phyloP scores from a whole-genome alignment of 2,329 filamentous ascomycete species.

The Teratosphaeriaceae sp. region DNA sequence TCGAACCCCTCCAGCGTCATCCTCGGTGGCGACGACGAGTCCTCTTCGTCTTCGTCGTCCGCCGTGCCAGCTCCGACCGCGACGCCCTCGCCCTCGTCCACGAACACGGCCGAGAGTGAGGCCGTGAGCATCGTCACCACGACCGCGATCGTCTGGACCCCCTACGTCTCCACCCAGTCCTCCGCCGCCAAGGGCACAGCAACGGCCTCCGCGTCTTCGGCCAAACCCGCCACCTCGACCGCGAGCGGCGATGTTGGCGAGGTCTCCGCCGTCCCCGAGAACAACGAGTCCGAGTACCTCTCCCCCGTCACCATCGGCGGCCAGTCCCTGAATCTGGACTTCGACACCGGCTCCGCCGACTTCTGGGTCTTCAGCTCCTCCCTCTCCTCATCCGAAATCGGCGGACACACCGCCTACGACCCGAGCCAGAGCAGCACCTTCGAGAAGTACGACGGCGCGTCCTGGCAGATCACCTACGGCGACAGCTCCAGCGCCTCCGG shows the following conservation, averaged over 20 bases:
- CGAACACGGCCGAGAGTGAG: background rate
- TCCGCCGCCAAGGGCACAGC: no score
- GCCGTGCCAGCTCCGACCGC: no score
- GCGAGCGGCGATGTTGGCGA: conserved; percentile 24
- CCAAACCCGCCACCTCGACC: conserved; percentile 5
- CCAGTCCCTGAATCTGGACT: conserved; percentile 62
- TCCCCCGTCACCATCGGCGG: conserved; percentile 63
- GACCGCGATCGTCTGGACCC: background rate
- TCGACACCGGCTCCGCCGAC: conserved; percentile 71
- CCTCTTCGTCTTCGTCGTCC: conserved; percentile 8
- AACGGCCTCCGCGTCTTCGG: conserved; percentile 7
- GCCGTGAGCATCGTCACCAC: background rate
- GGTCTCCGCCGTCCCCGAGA: conserved; percentile 58
- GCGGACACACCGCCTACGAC: conserved; percentile 51
- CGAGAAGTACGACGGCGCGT: conserved; percentile 41
- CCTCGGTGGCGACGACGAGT: conserved; percentile 1
- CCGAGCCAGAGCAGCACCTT: conserved; percentile 47
- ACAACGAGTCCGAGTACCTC: conserved; percentile 63
- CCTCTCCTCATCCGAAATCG: conserved; percentile 40
- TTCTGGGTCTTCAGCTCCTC: conserved; percentile 65
- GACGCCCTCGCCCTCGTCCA: background rate
- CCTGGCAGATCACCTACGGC: conserved; percentile 62
- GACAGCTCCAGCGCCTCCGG: conserved; percentile 59
- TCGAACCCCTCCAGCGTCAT: conserved; percentile 1
- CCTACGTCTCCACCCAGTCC: background rate